phyloP scores from a whole-genome alignment of 768 basidiomycete genomes.

The Lactarius hatsudake region DNA sequence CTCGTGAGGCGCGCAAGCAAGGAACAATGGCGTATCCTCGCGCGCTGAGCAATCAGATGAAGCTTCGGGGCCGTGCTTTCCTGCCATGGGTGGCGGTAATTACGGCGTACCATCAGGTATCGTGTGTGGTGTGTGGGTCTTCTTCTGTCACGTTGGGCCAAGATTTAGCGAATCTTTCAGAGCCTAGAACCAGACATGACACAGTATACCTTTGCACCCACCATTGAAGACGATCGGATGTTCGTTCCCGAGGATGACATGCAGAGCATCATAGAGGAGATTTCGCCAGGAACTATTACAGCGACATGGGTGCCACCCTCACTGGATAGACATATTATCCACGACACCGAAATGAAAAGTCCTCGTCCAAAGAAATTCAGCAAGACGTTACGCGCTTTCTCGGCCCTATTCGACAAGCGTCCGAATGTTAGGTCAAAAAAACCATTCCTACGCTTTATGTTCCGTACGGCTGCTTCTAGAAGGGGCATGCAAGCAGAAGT shows the following conservation, averaged over 20 bases:
- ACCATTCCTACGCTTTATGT: background rate
- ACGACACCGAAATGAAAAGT: background rate
- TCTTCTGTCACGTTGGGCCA: background rate
- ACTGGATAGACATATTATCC: background rate
- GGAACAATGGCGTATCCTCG: background rate
- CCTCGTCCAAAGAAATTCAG: background rate
- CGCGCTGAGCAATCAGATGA: background rate
- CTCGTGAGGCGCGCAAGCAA: background rate
- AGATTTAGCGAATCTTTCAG: background rate
- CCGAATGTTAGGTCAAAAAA: background rate
- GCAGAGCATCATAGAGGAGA: background rate
- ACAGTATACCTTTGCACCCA: background rate
- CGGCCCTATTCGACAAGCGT: background rate
- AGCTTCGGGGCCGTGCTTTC: background rate
- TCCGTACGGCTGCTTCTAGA: background rate
- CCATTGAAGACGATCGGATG: background rate
- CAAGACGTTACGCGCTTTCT: background rate
- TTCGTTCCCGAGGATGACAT: slow-evolving; percentile 3
- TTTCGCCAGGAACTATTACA: background rate
- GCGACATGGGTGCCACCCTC: background rate
- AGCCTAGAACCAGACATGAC: background rate
- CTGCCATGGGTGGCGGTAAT: background rate
- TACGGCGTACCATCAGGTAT: background rate
- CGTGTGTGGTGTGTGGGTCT: background rate
- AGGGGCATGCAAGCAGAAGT: background rate